Evolutionary conservation across 768 basidiomycete genomes (phyloP).

Genomic region (Mycena venus): DNA sequence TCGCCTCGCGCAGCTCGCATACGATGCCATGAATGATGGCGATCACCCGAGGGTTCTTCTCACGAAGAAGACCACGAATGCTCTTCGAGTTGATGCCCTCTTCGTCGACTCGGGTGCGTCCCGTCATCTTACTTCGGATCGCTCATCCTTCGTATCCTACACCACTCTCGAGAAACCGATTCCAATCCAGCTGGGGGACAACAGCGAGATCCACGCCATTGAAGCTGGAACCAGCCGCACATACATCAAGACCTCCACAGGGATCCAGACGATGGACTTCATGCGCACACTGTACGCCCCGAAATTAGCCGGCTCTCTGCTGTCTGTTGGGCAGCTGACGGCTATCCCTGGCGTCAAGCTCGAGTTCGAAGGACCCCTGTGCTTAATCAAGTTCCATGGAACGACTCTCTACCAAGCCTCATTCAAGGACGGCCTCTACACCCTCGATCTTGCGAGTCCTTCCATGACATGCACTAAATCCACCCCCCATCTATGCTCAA

Average conservation of each 20-base stretch:
- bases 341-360: neutral
- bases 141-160: neutral
- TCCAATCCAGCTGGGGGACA: constrained; percentile 1
- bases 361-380: neutral
- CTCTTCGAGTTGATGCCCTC: neutral
- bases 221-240: neutral
- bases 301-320: neutral
- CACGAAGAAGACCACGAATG: constrained; percentile 4
- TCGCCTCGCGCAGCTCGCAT: neutral
- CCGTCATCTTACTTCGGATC: neutral
- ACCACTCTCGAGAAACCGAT: constrained; percentile 5
- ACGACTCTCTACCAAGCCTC: neutral
- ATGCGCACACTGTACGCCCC: neutral
- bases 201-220: neutral
- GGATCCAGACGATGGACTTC: neutral
- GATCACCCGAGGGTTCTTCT: neutral
- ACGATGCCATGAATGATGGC: neutral
- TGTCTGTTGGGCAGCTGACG: neutral
- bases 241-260: neutral
- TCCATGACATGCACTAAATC: neutral
- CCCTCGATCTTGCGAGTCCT: neutral
- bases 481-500: neutral
- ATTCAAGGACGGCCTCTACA: constrained; percentile 11
- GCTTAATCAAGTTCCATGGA: neutral
- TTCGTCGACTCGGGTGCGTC: constrained; percentile 17